A percentile compares a stretch with the other conserved stretches of the same genome.
phyloP scores from a whole-genome alignment of 2,329 filamentous ascomycete genomes.

The Alternaria brassicicola region DNA sequence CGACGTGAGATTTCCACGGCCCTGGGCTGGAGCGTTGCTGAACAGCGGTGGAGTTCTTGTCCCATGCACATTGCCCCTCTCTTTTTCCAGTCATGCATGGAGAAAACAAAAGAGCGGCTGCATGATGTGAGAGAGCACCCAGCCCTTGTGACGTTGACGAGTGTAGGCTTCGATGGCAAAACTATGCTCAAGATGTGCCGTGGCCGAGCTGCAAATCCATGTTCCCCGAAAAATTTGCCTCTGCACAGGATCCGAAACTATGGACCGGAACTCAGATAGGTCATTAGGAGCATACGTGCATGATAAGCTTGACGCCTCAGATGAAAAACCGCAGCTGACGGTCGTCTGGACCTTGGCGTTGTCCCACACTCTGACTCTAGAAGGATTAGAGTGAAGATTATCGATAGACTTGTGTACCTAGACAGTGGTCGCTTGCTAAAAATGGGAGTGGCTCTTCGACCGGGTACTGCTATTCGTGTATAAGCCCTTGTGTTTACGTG shows the following conservation, averaged over 20 bases:
- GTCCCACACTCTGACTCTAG: not conserved
- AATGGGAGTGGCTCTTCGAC: not conserved
- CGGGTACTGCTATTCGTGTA: not conserved
- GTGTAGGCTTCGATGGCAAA: not conserved
- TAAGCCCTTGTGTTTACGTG: not conserved
- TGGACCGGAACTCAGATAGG: conserved; percentile 3
- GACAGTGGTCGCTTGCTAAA: not conserved
- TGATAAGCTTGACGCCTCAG: not conserved
- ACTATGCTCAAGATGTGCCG: not conserved
- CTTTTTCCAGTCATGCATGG: not conserved
- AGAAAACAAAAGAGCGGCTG: not conserved
- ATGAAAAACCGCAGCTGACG: not conserved
- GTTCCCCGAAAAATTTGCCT: not conserved
- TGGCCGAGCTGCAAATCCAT: conserved; percentile 1
- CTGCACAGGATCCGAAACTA: not conserved
- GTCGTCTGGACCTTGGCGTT: not conserved
- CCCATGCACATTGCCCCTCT: not conserved
- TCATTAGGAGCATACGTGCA: not conserved
- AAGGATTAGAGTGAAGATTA: not conserved
- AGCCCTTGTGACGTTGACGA: not conserved
- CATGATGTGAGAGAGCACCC: not conserved
- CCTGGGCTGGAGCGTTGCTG: not conserved
- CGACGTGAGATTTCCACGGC: not conserved
- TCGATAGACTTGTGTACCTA: not conserved
- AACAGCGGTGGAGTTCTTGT: not conserved